Conservation (phyloP, 441 rosid genomes). For the Pelargonium hybrid region DNA sequence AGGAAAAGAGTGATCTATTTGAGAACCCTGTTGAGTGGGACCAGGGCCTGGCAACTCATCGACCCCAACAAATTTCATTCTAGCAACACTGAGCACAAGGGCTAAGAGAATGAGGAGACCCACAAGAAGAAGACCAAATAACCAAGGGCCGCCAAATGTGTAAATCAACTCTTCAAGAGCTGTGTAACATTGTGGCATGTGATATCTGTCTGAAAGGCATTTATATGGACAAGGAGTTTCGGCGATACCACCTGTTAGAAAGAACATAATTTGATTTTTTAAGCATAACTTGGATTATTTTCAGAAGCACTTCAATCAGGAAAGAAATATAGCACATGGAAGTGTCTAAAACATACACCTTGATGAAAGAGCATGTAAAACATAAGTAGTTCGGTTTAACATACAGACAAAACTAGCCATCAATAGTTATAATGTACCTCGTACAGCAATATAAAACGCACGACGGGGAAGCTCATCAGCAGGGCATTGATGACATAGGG, state of each 20-base stretch:
- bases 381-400: background rate
- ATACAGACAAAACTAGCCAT: background rate
- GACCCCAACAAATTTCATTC: conserved; percentile 93
- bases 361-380: background rate
- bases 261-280: conserved; percentile 9
- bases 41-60: conserved; percentile 92
- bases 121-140: conserved; percentile 78
- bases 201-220: conserved; percentile 91
- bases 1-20: conserved; percentile 92
- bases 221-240: conserved; percentile 88
- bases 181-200: conserved; percentile 93
- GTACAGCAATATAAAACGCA: conserved; percentile 59
- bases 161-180: conserved; percentile 96
- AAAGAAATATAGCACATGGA: background rate
- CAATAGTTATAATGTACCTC: conserved; percentile 44
- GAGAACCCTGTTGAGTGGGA: conserved; percentile 91
- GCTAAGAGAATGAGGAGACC: conserved; percentile 90
- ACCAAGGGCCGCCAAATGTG: conserved; percentile 99
- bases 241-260: conserved; percentile 69
- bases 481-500: conserved; percentile 76
- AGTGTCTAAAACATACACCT: conserved; percentile 1
- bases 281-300: background rate
- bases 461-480: conserved; percentile 75
- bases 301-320: conserved; percentile 7
- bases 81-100: conserved; percentile 92